phyloP scores from a whole-genome alignment of 176 grass and related monocot species.

The maize (Zea mays) region Zm-B73-REFERENCE-NAM-5.0 NC_050099.1:42053001-42053500 shows the following conservation, averaged over 20 bases:
- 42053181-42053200: conserved; percentile 32
- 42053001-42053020: conserved; percentile 25
- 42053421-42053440: conserved; percentile 69
- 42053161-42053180: conserved; percentile 31
- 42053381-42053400: conserved; percentile 70
- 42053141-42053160: conserved; percentile 24
- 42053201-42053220: conserved; percentile 57
- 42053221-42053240: conserved; percentile 25
- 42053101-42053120: conserved; percentile 41
- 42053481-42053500: conserved; percentile 51
- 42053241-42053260: conserved; percentile 62
- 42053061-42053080: conserved; percentile 53
- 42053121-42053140: not conserved
- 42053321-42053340: conserved; percentile 82
- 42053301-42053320: conserved; percentile 85
- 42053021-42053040: conserved; percentile 37
- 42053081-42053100: conserved; percentile 54
- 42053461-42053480: conserved; percentile 92
- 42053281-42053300: conserved; percentile 67
- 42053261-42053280: conserved; percentile 57
- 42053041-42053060: conserved; percentile 29
- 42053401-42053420: conserved; percentile 56
- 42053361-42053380: conserved; percentile 88
- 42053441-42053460: conserved; percentile 58
- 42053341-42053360: conserved; percentile 79